Conservation (phyloP, 2,329 filamentous ascomycete species). For the Alternaria triticina region DNA sequence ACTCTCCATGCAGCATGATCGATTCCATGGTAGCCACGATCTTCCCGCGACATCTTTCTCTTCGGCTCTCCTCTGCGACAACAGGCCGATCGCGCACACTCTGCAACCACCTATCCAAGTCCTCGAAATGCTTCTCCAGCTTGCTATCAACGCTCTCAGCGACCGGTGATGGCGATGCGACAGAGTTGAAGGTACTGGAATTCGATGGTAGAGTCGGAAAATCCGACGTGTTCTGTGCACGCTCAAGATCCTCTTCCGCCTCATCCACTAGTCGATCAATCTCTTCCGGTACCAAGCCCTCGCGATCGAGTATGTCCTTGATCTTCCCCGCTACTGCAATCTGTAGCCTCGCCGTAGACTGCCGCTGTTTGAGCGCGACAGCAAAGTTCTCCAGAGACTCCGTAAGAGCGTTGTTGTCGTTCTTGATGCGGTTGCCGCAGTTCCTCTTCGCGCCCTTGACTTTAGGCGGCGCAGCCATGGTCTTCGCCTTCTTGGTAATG, state of each 20-base stretch:
- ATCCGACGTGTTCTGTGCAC: neutral
- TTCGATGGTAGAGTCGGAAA: neutral
- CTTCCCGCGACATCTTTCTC: neutral
- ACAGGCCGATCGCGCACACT: neutral
- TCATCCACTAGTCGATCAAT: neutral
- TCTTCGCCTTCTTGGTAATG: neutral
- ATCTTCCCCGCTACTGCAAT: neutral
- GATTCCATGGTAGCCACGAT: fast-evolving
- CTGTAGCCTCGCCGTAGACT: neutral
- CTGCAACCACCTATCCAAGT: neutral
- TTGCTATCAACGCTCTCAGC: neutral
- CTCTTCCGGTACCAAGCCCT: neutral
- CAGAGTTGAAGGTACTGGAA: fast-evolving
- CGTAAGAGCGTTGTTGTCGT: neutral
- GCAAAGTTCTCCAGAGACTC: neutral
- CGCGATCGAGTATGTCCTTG: neutral
- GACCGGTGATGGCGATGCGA: neutral
- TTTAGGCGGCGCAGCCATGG: neutral
- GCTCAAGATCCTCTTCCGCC: neutral
- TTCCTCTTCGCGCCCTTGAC: neutral
- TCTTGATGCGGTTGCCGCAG: neutral
- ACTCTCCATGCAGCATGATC: neutral
- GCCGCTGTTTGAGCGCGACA: neutral
- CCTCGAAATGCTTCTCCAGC: neutral
- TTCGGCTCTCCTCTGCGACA: neutral